Conservation (phyloP, 345 rosid genomes). For the Bruguiera gymnorhiza region DNA sequence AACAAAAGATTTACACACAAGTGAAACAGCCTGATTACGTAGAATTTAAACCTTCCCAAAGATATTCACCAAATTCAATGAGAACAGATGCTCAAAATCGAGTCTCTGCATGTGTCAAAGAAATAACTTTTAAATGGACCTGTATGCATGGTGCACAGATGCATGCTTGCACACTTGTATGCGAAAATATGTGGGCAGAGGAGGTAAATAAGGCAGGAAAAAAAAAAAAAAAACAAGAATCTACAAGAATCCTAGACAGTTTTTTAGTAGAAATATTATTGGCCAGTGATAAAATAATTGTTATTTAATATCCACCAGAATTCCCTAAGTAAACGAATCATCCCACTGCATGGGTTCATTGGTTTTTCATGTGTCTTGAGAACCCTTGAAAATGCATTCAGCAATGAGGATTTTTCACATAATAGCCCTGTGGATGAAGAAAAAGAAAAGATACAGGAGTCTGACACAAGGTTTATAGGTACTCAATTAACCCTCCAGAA, state of each 20-base stretch:
- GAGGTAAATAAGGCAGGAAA: too few relatives aligned
- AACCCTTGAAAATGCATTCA: too few relatives aligned
- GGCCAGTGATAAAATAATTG: too few relatives aligned
- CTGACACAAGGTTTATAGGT: too few relatives aligned
- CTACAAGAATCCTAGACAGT: neutral
- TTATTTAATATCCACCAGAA: too few relatives aligned
- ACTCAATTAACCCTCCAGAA: neutral
- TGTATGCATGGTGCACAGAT: neutral
- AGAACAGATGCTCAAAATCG: neutral
- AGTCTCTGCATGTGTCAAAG: neutral
- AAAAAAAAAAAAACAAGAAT: neutral
- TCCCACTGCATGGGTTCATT: too few relatives aligned
- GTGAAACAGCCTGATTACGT: neutral
- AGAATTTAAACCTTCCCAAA: neutral
- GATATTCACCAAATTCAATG: neutral
- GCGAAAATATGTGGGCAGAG: too few relatives aligned
- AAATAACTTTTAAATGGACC: neutral
- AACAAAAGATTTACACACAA: conserved; percentile 10
- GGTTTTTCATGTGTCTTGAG: too few relatives aligned
- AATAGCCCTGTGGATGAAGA: too few relatives aligned
- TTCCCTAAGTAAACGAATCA: too few relatives aligned
- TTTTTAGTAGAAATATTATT: neutral
- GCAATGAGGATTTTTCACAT: too few relatives aligned
- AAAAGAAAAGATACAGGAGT: neutral
- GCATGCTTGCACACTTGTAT: too few relatives aligned